phyloP scores from a whole-genome alignment of 2,329 filamentous ascomycete species.

The Neophaeococcomyces aloes region DNA sequence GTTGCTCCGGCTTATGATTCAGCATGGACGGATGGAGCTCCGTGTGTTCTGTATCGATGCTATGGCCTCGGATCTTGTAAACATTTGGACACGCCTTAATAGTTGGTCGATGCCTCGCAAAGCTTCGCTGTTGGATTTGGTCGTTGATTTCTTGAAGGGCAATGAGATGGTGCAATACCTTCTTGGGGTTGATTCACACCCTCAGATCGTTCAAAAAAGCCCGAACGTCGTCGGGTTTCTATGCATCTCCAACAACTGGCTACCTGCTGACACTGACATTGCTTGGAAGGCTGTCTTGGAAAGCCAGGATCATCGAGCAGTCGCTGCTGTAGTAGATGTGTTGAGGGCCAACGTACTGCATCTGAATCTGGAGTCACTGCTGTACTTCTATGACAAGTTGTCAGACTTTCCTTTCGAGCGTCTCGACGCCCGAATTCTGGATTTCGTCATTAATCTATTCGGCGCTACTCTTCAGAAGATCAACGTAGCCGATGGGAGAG shows the following conservation, averaged over 20 bases:
- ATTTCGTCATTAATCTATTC: conserved; percentile 51
- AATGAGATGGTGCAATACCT: conserved; percentile 75
- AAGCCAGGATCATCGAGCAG: conserved; percentile 74
- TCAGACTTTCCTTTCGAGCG: conserved; percentile 51
- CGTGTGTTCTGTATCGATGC: conserved; percentile 66
- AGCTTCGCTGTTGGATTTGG: conserved; percentile 53
- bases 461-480: conserved; percentile 37
- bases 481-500: not conserved
- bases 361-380: conserved; percentile 30
- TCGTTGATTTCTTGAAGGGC: conserved; percentile 49
- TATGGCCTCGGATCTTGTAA: conserved; percentile 61
- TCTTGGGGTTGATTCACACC: conserved; percentile 80
- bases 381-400: conserved; percentile 63
- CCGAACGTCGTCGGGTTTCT: conserved; percentile 81
- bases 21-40: conserved; percentile 81
- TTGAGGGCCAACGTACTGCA: conserved; percentile 40
- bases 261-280: conserved; percentile 59
- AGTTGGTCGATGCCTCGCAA: conserved; percentile 41
- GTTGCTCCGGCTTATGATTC: conserved; percentile 60
- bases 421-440: conserved; percentile 52
- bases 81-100: conserved; percentile 33
- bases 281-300: conserved; percentile 76
- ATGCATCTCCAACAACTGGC: conserved; percentile 66
- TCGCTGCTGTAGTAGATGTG: conserved; percentile 67
- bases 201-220: conserved; percentile 73